Base-by-base conservation (phyloP, 495 filamentous ascomycete genomes). In the Annulohypoxylon bovei region DNA sequence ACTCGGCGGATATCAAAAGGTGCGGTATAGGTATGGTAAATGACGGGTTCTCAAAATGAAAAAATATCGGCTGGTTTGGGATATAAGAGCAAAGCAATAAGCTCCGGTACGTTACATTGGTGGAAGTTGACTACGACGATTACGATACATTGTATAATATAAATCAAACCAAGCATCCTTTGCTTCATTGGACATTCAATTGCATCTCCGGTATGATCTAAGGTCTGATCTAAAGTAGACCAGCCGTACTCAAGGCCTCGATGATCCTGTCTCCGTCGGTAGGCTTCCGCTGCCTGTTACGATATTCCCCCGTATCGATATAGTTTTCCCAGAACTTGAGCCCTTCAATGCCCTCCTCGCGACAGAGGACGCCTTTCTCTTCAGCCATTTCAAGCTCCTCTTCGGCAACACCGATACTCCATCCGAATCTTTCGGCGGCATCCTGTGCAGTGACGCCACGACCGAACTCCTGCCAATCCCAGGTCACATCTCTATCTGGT, bases 381-480 rank as follows among this genome's bases (percentile, higher is more conserved):
- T 93, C 94, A 5, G 95, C 95, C 95, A 98, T 98, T 79, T 97
- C 94, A 30, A 99, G 80, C 78, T 98, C 96, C 75, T 98, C 96
- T 57, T 88, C 89, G 3, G 95, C 96, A 20, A 99, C 95, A n/a
- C 96, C 96, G 14, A 99, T 91, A 77, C 95, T 98, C 95, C 95
- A 99, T 22, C 94, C 93, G 81, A 99, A 99, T 53, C 86, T 85
- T 79, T 97, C 93, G 0, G 95, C 95, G 0, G 88, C 87, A 75
- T 98, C 94, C 71, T 95, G 91, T 6, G 94, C 93, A 4, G 93
- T 98, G 23, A 99, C 89, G 4, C 94, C 92, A 40, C 88, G 85
- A 1, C 95, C 96, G 76, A 92, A 96, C 22, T 81, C 62, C 18
- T 78, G 83, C 90, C 92, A 93, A 72, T 93, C 90, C 92, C 92